phyloP scores from a whole-genome alignment of 1,284 basidiomycete genomes.

The Pseudozyma pruni region DNA sequence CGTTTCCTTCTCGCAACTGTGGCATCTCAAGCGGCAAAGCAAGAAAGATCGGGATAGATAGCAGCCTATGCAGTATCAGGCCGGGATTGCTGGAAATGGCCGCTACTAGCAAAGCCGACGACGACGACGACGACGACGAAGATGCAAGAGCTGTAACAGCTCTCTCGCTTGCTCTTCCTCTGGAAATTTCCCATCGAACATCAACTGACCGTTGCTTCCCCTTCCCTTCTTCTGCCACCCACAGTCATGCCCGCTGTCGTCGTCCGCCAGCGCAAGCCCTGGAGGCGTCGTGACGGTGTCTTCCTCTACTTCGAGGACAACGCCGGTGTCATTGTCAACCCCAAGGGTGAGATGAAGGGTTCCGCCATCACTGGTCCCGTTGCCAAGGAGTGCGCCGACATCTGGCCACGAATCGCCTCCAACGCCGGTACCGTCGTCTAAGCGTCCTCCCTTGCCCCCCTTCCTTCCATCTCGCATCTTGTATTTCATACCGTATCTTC shows the following conservation, averaged over 20 bases:
- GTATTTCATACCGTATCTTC: constrained; percentile 40
- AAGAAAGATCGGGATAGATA: too few species aligned
- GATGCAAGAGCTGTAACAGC: constrained; percentile 2
- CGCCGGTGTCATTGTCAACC: constrained; percentile 74
- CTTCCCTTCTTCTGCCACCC: constrained; percentile 6
- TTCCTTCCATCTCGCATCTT: constrained; percentile 15
- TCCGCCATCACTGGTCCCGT: constrained; percentile 92
- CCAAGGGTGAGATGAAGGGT: constrained; percentile 99
- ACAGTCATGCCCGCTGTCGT: constrained; percentile 96
- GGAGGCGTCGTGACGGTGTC: constrained; percentile 96
- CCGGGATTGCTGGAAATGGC: too few species aligned
- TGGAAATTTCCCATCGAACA: neutral
- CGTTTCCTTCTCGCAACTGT: too few species aligned
- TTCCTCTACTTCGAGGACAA: constrained; percentile 97
- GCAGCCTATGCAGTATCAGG: too few species aligned
- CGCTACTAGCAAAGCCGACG: neutral
- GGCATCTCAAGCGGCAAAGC: too few species aligned
- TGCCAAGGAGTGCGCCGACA: constrained; percentile 96
- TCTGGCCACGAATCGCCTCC: constrained; percentile 97
- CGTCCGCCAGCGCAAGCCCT: constrained; percentile 97
- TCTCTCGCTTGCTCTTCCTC: neutral
- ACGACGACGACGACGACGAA: neutral
- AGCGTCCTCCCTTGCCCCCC: constrained; percentile 39
- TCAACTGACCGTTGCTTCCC: constrained; percentile 28
- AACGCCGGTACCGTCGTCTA: constrained; percentile 97